Evolutionary conservation across 768 basidiomycete genomes (phyloP).

Genomic region (Gyrodon lividus): DNA sequence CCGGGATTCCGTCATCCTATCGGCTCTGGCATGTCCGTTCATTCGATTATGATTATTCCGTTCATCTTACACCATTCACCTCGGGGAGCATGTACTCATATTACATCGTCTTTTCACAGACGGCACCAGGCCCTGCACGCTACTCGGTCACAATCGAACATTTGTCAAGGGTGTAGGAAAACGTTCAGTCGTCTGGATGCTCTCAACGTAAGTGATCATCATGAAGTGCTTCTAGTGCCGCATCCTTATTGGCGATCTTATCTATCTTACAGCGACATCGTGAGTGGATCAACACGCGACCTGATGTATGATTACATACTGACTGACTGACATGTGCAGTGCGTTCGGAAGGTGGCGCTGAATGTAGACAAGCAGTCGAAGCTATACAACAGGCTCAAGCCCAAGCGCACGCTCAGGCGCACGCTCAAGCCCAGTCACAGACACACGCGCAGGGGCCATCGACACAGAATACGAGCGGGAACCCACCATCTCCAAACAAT

Average conservation of each 20-base stretch:
- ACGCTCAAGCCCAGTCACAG: conserved; percentile 22
- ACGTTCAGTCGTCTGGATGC: conserved; percentile 94
- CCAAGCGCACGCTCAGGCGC: conserved; percentile 22
- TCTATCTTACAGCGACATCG: conserved; percentile 62
- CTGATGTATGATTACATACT: conserved; percentile 21
- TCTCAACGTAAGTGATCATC: conserved; percentile 72
- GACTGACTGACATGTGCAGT: conserved; percentile 45
- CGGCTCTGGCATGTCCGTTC: background rate
- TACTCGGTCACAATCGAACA: conserved; percentile 77
- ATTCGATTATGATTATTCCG: background rate
- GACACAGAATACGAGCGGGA: conserved; percentile 4
- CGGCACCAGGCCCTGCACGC: conserved; percentile 90
- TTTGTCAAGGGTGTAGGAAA: conserved; percentile 91
- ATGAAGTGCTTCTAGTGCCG: conserved; percentile 28
- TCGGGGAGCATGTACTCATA: background rate
- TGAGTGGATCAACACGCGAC: conserved; percentile 43
- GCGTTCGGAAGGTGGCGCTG: conserved; percentile 81
- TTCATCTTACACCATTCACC: background rate
- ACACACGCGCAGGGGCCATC: conserved; percentile 20
- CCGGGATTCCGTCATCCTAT: background rate
- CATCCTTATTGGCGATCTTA: conserved; percentile 21
- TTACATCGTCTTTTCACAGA: conserved; percentile 36
- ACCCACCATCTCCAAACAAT: conserved; percentile 18
- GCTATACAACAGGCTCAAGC: conserved; percentile 34
- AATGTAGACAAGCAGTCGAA: conserved; percentile 55